phyloP scores from a whole-genome alignment of 768 basidiomycete species.

The Coprinopsis marcescibilis region DNA sequence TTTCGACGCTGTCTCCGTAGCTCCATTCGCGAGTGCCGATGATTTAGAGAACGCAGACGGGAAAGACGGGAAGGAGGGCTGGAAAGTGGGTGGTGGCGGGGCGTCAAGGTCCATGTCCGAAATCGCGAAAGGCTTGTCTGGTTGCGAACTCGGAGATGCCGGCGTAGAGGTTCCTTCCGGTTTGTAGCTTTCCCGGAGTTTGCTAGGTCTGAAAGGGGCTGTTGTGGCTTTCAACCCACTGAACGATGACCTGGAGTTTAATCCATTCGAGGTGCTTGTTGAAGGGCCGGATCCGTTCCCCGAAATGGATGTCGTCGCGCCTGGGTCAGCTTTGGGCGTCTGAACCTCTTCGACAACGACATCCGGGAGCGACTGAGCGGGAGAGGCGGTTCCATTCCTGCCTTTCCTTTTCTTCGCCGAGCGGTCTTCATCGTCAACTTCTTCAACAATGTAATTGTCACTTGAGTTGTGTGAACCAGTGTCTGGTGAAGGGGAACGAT shows the following conservation, averaged over 20 bases:
- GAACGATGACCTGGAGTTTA: slow-evolving; percentile 20
- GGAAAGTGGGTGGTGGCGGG: slow-evolving; percentile 8
- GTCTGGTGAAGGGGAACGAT: slow-evolving; percentile 9
- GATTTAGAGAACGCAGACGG: slow-evolving; percentile 9
- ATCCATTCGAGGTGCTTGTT: not conserved
- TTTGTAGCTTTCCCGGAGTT: slow-evolving; percentile 67
- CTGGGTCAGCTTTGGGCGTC: slow-evolving; percentile 13
- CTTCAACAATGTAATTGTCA: slow-evolving; percentile 24
- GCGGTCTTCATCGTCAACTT: slow-evolving; percentile 29
- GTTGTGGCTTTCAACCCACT: slow-evolving; percentile 40
- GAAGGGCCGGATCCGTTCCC: not conserved
- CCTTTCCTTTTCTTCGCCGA: slow-evolving; percentile 5
- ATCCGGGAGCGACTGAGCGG: not conserved
- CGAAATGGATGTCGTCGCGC: too few species aligned
- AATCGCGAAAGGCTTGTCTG: slow-evolving; percentile 15
- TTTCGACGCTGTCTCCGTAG: not conserved
- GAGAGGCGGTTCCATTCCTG: not conserved
- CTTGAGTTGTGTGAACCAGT: slow-evolving; percentile 11
- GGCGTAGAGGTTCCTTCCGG: slow-evolving; percentile 40
- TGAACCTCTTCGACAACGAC: slow-evolving; percentile 1
- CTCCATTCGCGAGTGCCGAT: slow-evolving; percentile 4
- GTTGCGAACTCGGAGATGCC: slow-evolving; percentile 22
- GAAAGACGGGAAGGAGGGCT: slow-evolving; percentile 9
- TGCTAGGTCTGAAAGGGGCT: slow-evolving; percentile 72
- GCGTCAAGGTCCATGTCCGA: slow-evolving; percentile 8